A percentile compares a stretch with the other conserved stretches of the same genome.
Conservation (phyloP, 2,329 filamentous ascomycete species). For the Claviceps purpurea region DNA sequence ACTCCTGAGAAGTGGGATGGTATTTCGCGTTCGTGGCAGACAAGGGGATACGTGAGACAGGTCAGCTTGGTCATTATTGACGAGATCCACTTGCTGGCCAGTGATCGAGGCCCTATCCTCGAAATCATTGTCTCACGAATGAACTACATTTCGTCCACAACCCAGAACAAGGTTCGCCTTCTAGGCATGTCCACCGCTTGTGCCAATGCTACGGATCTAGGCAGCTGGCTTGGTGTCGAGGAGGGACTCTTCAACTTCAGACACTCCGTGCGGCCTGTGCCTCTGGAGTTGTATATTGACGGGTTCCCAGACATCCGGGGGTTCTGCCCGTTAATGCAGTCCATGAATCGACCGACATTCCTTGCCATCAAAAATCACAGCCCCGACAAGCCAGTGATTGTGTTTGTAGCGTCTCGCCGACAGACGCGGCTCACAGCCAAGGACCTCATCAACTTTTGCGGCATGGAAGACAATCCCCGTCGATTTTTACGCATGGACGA, state of each 20-base stretch:
- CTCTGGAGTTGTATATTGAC: constrained; percentile 91
- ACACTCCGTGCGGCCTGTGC: constrained; percentile 91
- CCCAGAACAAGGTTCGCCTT: constrained; percentile 74
- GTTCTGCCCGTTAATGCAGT: constrained; percentile 96
- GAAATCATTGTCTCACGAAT: constrained; percentile 92
- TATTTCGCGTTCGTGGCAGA: constrained; percentile 98
- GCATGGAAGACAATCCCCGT: constrained; percentile 95
- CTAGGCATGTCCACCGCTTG: constrained; percentile 99
- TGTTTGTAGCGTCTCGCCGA: constrained; percentile 89
- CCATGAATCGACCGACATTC: constrained; percentile 96
- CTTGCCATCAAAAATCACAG: constrained; percentile 93
- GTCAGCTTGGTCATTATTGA: constrained; percentile 96
- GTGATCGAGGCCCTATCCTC: constrained; percentile 90
- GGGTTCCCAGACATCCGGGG: constrained; percentile 91
- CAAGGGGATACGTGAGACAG: constrained; percentile 86
- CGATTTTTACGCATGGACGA: constrained; percentile 90
- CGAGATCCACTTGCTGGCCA: constrained; percentile 93
- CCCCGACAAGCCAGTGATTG: constrained; percentile 92
- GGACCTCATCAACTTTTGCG: constrained; percentile 92
- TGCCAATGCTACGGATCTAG: constrained; percentile 86
- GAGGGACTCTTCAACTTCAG: constrained; percentile 94
- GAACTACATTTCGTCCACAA: constrained; percentile 97
- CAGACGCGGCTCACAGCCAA: constrained; percentile 92
- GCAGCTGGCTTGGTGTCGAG: constrained; percentile 94
- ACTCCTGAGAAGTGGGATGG: constrained; percentile 99